A percentile compares a stretch with the other conserved stretches of the same genome.
phyloP scores from a whole-genome alignment of 2,329 filamentous ascomycete genomes.

The Pestalotiopsis sp. region DNA sequence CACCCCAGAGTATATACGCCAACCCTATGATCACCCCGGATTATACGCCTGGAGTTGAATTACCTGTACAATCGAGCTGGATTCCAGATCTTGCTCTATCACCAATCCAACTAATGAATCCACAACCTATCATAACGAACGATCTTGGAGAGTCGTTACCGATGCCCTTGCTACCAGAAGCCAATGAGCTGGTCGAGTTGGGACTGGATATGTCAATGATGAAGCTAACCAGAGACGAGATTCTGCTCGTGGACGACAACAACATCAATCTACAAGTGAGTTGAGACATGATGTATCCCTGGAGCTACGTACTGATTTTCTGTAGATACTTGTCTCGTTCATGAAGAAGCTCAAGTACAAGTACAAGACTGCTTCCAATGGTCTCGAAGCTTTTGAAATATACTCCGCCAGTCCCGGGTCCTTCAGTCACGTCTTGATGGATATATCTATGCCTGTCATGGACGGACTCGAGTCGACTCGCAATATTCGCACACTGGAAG shows the following conservation, averaged over 20 bases:
- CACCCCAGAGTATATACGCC: slow-evolving; percentile 13
- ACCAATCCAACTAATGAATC: neutral
- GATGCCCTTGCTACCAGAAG: neutral
- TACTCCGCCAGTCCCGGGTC: slow-evolving; percentile 25
- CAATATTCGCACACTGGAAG: slow-evolving; percentile 41
- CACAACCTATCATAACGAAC: neutral
- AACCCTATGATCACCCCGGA: neutral
- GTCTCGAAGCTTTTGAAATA: slow-evolving; percentile 35
- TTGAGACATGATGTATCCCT: neutral
- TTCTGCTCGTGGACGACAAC: slow-evolving; percentile 43
- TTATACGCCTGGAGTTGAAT: neutral
- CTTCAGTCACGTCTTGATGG: slow-evolving; percentile 17
- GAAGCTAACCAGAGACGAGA: neutral
- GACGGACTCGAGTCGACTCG: slow-evolving; percentile 40
- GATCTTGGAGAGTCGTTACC: neutral
- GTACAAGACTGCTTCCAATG: slow-evolving; percentile 34
- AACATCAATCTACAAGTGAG: slow-evolving; percentile 35
- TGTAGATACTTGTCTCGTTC: slow-evolving; percentile 28
- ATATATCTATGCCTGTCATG: slow-evolving; percentile 46
- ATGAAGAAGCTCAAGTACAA: slow-evolving; percentile 32
- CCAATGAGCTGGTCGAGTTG: neutral
- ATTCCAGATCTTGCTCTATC: neutral
- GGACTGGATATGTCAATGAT: neutral
- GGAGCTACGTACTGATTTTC: neutral
- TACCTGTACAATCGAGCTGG: neutral